A percentile compares a stretch with the other conserved stretches of the same genome.
phyloP scores from a whole-genome alignment of 2,329 filamentous ascomycete species.

The Chaetomiaceae sp. region DNA sequence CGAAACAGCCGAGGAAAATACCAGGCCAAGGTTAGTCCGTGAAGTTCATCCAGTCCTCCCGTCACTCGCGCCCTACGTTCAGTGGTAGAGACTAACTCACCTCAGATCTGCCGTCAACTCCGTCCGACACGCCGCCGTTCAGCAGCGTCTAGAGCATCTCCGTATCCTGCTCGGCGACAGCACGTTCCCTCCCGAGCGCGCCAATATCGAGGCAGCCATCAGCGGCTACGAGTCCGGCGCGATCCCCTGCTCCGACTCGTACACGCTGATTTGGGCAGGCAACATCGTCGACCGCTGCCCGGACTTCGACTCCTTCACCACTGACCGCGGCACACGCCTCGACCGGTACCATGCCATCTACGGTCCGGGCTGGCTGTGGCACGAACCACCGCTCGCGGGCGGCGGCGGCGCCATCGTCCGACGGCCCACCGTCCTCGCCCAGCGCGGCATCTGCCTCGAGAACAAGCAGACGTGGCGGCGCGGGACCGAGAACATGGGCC shows the following conservation, averaged over 20 bases:
- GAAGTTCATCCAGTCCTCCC: too few relatives aligned
- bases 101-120: constrained; percentile 22
- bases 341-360: constrained; percentile 32
- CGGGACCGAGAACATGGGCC: constrained; percentile 27
- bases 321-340: constrained; percentile 34
- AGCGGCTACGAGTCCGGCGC: constrained; percentile 34
- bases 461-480: constrained; percentile 11
- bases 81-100: not conserved
- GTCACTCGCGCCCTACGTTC: not conserved
- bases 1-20: constrained; percentile 27
- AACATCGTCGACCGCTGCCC: constrained; percentile 36
- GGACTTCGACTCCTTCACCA: constrained; percentile 34
- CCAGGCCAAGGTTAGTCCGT: constrained; percentile 17
- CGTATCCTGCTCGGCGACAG: constrained; percentile 28
- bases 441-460: constrained; percentile 29
- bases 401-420: constrained; percentile 17
- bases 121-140: constrained; percentile 27
- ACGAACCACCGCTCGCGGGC: constrained; percentile 36
- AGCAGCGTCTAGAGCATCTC: constrained; percentile 30
- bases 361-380: constrained; percentile 41
- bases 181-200: constrained; percentile 31
- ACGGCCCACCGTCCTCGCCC: constrained; percentile 23
- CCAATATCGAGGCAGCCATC: constrained; percentile 39
- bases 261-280: constrained; percentile 39
- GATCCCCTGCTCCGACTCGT: constrained; percentile 36